These are phyloP conservation scores for Arthrobotrys sphaeroides DNA, from an alignment of 2,329 filamentous ascomycete genomes.

Conservation along the genomic window DNA sequence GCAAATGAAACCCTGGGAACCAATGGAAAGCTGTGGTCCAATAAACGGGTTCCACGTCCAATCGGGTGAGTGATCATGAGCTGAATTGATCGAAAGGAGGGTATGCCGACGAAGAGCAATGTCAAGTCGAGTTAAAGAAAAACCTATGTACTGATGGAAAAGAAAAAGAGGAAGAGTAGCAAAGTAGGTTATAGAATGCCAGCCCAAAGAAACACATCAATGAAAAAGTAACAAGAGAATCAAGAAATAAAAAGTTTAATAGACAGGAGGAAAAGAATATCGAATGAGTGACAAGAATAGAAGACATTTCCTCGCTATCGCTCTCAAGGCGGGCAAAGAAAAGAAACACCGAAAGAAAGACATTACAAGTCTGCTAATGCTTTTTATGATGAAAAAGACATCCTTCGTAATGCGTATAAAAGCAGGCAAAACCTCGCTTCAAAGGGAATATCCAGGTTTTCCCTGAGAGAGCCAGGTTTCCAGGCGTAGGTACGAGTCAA, in stretches of 20 bases:
- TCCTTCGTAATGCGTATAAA: constrained; percentile 42
- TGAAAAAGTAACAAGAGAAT: neutral
- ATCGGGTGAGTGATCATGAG: constrained; percentile 39
- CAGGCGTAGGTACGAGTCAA: neutral
- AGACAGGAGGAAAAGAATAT: neutral
- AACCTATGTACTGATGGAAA: constrained; percentile 11
- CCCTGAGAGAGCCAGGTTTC: neutral
- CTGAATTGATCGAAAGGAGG: constrained; percentile 3
- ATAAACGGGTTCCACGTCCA: constrained; percentile 47
- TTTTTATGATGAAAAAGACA: constrained; percentile 37
- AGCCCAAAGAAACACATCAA: constrained; percentile 8
- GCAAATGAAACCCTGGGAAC: no score
- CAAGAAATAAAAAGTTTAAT: constrained; percentile 6
- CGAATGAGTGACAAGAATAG: constrained; percentile 19
- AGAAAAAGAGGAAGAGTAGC: constrained; percentile 1
- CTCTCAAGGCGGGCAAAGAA: constrained; percentile 28
- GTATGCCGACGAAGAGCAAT: neutral
- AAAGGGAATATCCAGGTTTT: constrained; percentile 13
- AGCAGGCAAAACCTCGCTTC: constrained; percentile 3
- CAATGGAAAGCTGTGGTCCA: no score
- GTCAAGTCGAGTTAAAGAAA: no score
- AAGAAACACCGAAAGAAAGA: constrained; percentile 10
- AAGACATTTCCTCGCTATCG: constrained; percentile 14
- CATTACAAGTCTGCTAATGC: constrained; percentile 51
- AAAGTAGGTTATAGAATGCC: constrained; percentile 22